phyloP scores from a whole-genome alignment of 2,329 filamentous ascomycete genomes.

The Epichloe glyceriae region DNA sequence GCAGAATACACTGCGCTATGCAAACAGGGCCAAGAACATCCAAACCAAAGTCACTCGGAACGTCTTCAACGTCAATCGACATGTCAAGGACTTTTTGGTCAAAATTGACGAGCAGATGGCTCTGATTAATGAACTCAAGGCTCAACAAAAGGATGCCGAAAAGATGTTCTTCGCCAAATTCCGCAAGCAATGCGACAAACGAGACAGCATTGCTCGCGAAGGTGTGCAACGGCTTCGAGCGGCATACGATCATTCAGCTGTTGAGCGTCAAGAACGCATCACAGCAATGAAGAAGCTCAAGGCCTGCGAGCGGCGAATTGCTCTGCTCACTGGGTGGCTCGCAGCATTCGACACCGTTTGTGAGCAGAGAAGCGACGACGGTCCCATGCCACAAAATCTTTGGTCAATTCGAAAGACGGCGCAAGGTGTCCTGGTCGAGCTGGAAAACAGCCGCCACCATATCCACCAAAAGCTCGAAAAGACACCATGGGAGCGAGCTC shows the following conservation, averaged over 20 bases:
- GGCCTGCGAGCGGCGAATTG: conserved; percentile 72
- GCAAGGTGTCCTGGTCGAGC: conserved; percentile 73
- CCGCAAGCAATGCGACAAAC: conserved; percentile 79
- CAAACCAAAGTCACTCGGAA: conserved; percentile 99
- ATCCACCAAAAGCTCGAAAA: conserved; percentile 74
- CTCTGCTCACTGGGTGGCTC: conserved; percentile 81
- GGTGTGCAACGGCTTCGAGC: conserved; percentile 66
- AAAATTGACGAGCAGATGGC: conserved; percentile 98
- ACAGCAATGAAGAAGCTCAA: conserved; percentile 70
- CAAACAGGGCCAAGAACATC: conserved; percentile 97
- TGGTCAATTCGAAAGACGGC: conserved; percentile 74
- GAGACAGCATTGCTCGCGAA: conserved; percentile 61
- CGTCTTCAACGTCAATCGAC: conserved; percentile 96
- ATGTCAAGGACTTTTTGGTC: conserved; percentile 97
- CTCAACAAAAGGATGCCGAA: conserved; percentile 83
- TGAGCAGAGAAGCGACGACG: conserved; percentile 40
- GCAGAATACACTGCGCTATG: conserved; percentile 93
- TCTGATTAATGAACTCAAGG: conserved; percentile 91
- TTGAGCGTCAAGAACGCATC: conserved; percentile 68
- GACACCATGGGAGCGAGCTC: conserved; percentile 71
- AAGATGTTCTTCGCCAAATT: conserved; percentile 74
- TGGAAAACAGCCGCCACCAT: conserved; percentile 83
- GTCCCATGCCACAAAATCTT: conserved; percentile 55
- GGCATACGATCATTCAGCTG: conserved; percentile 69
- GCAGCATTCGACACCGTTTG: conserved; percentile 79